Conservation (phyloP, 2,329 filamentous ascomycete genomes). For the Uncinocarpus reesii region DNA sequence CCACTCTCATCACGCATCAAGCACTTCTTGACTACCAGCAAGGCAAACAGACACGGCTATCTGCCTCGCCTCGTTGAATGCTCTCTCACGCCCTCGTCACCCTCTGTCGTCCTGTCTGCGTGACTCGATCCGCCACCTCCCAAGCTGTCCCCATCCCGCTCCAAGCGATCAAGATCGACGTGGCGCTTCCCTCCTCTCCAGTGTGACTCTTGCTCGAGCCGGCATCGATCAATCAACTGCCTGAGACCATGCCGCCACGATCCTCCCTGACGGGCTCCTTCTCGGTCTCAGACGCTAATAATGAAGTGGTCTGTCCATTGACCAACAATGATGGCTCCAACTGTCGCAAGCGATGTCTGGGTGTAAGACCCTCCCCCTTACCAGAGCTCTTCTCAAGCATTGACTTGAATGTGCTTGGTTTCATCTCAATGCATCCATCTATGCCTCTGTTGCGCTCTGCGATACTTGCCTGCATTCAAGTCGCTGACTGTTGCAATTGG, state of each 20-base stretch:
- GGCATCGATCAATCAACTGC: background rate
- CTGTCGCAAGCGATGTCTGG: constrained; percentile 94
- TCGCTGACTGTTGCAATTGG: background rate
- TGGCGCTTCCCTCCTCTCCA: background rate
- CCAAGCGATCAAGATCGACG: background rate
- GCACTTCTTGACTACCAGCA: background rate
- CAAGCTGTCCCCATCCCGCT: background rate
- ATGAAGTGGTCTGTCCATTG: constrained; percentile 93
- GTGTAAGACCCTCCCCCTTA: constrained; percentile 58
- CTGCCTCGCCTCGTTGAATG: background rate
- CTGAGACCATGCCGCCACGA: constrained; percentile 65
- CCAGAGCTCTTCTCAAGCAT: constrained; percentile 9
- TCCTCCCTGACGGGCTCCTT: constrained; percentile 80
- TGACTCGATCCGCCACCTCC: background rate
- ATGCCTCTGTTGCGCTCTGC: background rate
- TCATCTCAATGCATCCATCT: constrained; percentile 1
- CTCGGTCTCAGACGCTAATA: constrained; percentile 81
- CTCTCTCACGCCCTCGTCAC: background rate
- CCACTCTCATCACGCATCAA: background rate
- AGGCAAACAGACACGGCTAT: background rate
- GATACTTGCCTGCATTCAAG: background rate
- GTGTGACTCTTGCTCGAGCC: background rate
- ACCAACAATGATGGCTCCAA: constrained; percentile 92
- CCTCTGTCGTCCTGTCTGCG: background rate
- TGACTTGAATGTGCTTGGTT: background rate